Percentiles rank a stretch among this genome's conserved stretches.
Conservation (phyloP, 257 asterid species). For the Thymus quinquecostatus region DNA sequence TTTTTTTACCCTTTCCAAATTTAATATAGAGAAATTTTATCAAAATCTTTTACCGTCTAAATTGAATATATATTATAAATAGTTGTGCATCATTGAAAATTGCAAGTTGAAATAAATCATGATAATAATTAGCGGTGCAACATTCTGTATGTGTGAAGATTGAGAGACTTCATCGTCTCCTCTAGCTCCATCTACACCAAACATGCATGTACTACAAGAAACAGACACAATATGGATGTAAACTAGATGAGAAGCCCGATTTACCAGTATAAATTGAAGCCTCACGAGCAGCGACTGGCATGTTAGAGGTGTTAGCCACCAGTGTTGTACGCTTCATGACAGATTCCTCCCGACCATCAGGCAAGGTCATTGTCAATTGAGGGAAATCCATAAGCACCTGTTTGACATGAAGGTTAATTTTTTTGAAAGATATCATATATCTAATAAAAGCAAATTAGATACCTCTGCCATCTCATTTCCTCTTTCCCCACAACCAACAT, state of each 20-base stretch:
- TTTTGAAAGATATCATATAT: neutral
- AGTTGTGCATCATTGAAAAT: no score
- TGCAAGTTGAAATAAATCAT: no score
- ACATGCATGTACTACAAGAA: no score
- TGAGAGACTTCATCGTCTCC: no score
- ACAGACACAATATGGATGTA: no score
- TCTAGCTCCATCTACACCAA: no score
- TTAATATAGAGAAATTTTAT: neutral
- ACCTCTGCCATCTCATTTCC: conserved; percentile 99
- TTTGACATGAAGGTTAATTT: no score
- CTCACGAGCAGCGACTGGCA: conserved; percentile 99
- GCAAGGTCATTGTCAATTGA: conserved; percentile 97
- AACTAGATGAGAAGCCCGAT: no score
- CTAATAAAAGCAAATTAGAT: conserved; percentile 34
- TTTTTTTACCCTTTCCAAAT: neutral
- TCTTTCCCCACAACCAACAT: conserved; percentile 99
- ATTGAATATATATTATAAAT: no score
- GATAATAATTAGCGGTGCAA: no score
- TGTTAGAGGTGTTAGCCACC: conserved; percentile 97
- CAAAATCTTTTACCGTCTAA: no score
- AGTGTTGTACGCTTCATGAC: conserved; percentile 99
- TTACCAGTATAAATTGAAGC: conserved; percentile 98
- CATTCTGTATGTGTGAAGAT: no score
- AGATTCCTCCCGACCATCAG: conserved; percentile 99
- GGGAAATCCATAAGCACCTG: conserved; percentile 99